Conservation (phyloP, 495 filamentous ascomycete species). For the Xylaria venustula region DNA sequence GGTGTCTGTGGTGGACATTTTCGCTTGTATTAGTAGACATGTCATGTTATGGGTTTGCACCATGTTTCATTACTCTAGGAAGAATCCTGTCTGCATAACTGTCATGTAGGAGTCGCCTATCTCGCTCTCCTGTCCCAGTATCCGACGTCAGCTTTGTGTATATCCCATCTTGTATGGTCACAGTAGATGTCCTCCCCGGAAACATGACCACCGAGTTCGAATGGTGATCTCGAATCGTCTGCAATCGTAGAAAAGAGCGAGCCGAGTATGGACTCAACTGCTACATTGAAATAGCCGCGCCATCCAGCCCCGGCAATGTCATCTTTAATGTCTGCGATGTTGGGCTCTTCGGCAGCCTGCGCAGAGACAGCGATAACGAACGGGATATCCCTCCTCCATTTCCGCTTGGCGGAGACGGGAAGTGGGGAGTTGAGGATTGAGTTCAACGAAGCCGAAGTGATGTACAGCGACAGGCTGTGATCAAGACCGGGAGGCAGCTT, state of each 20-base stretch:
- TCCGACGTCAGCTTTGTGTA: not conserved
- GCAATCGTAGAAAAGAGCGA: slow-evolving; percentile 3
- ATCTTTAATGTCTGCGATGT: not conserved
- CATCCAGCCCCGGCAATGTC: not conserved
- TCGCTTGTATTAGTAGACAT: too few relatives aligned
- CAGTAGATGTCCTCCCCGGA: slow-evolving; percentile 6
- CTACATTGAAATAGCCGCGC: slow-evolving; percentile 4
- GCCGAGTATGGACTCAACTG: not conserved
- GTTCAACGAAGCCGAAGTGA: not conserved
- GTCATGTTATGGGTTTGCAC: too few relatives aligned
- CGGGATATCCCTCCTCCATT: slow-evolving; percentile 1
- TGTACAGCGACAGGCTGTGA: slow-evolving; percentile 2
- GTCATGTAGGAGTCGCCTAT: not conserved
- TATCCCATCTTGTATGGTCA: slow-evolving; percentile 3
- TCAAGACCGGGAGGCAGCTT: not conserved
- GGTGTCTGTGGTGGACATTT: slow-evolving; percentile 29
- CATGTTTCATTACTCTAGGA: too few relatives aligned
- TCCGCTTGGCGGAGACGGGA: not conserved
- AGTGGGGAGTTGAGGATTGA: slow-evolving; percentile 5
- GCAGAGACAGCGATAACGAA: slow-evolving; percentile 7
- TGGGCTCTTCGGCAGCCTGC: not conserved
- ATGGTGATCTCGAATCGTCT: not conserved
- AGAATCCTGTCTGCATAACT: too few relatives aligned
- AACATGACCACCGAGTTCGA: not conserved
- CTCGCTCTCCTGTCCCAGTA: not conserved